A percentile compares a stretch with the other conserved stretches of the same genome.
Conservation (phyloP, 73 alveolate species). For the Tetrahymena borealis region DNA sequence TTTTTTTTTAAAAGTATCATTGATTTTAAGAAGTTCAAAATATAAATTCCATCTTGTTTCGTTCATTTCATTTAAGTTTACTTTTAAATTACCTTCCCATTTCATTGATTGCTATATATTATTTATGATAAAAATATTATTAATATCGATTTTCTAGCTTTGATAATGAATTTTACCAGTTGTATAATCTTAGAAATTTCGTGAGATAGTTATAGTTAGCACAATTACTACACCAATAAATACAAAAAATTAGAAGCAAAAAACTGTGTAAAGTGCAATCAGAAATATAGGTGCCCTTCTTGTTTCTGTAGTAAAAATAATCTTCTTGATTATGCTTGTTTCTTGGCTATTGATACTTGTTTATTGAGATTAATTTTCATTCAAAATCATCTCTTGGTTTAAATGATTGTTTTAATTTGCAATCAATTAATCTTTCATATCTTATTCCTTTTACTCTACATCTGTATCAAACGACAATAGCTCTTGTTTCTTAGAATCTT, state of each 20-base stretch:
- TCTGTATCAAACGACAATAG: neutral
- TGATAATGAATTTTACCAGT: neutral
- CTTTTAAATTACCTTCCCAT: constrained; percentile 5
- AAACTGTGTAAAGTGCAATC: neutral
- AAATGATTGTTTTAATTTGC: neutral
- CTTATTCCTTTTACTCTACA: neutral
- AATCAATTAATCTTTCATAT: neutral
- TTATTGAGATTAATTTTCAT: neutral
- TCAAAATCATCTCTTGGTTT: neutral
- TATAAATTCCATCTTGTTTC: no score
- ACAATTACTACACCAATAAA: neutral
- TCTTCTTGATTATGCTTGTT: neutral
- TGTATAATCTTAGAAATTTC: neutral
- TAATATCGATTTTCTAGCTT: neutral
- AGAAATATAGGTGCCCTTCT: neutral
- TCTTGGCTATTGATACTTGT: neutral
- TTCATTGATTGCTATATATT: neutral
- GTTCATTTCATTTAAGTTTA: no score
- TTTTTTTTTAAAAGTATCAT: neutral
- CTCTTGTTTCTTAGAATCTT: neutral
- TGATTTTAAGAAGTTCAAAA: neutral
- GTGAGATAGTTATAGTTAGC: neutral
- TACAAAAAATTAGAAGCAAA: neutral
- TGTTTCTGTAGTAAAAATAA: neutral
- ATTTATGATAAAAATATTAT: neutral